Evolutionary conservation across 768 basidiomycete species (phyloP), one percentile per base, ranked within the genome.

Genomic region (Leccinellum albellum): DNA sequence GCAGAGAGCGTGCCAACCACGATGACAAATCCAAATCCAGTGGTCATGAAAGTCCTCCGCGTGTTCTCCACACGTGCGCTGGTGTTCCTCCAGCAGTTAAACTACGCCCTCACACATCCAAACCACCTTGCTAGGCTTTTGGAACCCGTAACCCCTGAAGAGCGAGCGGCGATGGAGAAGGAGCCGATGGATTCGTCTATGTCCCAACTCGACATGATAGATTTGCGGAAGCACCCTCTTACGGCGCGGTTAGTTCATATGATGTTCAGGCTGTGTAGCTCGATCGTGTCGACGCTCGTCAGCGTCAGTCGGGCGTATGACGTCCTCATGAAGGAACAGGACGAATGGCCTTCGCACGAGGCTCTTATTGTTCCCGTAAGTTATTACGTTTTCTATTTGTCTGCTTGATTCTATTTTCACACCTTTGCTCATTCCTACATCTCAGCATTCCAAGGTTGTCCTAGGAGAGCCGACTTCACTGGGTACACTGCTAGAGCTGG

Each of bases 31-130:
- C 56, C 62, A 7, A 68, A 68, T 47, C 78, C 82, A 46, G 80
- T 80, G 3, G 79, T 86, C 17, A 79, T 79, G 52, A 85, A 82
- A 62, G 82, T 92, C 6, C 77, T 94, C 44, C 78, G 79, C 1
- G 83, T 82, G 17, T 94, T 91, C 69, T 82, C 85, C 3, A 76
- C 76, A 1, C 84, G 83, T 58, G 85, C 88, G 0, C 73, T 94
- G 20, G 76, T 84, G 31, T 82, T 96, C 24, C 77, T 97, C 1
- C 92, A 94, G 66, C 89, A 94, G 61, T 73, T 97, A 59, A 94
- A 94, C 70, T 94, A 94, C 61, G 89, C 91, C 0, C 78, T 96
- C 48, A 88, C 91, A 0, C 94, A 98, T 70, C 94, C 94, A 7
- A 90, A 94, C 65, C 88, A 94, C 64, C 80, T 97, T 13, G 85